Base-by-base conservation (phyloP, 345 rosid genomes). In the Gossypium ekmanianum region DNA sequence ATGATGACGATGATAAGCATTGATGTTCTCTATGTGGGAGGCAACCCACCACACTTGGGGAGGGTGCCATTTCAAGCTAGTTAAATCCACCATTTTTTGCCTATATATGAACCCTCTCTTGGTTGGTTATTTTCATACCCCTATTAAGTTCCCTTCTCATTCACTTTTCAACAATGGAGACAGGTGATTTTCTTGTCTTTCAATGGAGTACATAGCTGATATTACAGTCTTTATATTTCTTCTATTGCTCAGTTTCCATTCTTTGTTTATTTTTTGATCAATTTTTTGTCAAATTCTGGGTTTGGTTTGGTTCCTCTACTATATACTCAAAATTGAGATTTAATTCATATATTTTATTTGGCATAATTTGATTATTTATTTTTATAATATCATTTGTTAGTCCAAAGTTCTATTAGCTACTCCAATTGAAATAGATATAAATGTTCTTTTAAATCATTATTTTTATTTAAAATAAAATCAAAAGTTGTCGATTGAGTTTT, bases 21-120 rank as follows among this genome's bases (percentile, higher is more conserved):
- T 18, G 50, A 61, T 8, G 43, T 61, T 61, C 12, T 26, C 7
- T 47, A 39, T 16, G 50, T 9, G 48, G 52, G 64, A 12, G 64
- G 64, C 41, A 59, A 59, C 64, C 64, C 41, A 59, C 39, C 63
- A 24, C 63, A 59, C 63, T 24, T 22, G 7, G 29, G 63, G 62
- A 9, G 56, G 63, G 62, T 24, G 56, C 56, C 56, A 51, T 59
- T 39, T 8, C 41, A 7, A 7, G 27, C 41, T 59, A 59, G 41
- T 27, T 18, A n/a, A 4, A 4, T 65, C 26, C 50, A n/a, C 54
- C 54, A 66, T n/a, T 20, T 17, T 44, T 44, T 66, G 34, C 70
- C 70, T 66, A 66, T 44, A 44, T 66, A 44, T 44, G 51, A 44
- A 43, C n/a, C 29, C 17, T 12, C 26, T 44, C 54, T 52, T 44